Conservation (phyloP, 73 alveolate genomes). For the Symbiodinium natans region DNA sequence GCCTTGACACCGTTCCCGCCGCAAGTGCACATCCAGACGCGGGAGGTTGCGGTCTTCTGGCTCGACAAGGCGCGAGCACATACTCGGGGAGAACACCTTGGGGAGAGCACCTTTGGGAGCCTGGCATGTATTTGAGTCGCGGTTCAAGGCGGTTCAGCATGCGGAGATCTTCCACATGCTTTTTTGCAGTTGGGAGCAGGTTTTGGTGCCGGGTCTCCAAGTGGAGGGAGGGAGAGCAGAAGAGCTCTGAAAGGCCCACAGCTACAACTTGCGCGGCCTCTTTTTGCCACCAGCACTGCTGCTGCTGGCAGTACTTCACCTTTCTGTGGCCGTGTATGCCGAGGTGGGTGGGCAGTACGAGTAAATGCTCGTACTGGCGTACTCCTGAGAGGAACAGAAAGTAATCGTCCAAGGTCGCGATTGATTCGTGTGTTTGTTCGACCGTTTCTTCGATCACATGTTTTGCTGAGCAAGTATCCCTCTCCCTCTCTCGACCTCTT, state of each 20-base stretch:
- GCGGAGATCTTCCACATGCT: too few relatives aligned
- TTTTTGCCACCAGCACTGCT: background rate
- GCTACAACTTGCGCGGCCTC: slow-evolving; percentile 63
- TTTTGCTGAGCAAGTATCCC: too few relatives aligned
- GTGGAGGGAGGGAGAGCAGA: too few relatives aligned
- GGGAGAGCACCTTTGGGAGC: too few relatives aligned
- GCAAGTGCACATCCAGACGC: slow-evolving; percentile 45
- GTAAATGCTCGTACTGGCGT: too few relatives aligned
- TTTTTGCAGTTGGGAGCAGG: too few relatives aligned
- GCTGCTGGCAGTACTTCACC: slow-evolving; percentile 22
- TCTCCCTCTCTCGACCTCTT: too few relatives aligned
- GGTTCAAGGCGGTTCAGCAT: too few relatives aligned
- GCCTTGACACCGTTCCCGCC: slow-evolving; percentile 83
- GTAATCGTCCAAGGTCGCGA: background rate
- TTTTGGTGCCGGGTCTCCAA: background rate
- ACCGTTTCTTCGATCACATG: background rate
- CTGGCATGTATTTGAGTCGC: too few relatives aligned
- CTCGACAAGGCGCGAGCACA: slow-evolving; percentile 88
- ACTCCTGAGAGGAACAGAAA: background rate
- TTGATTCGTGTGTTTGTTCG: background rate
- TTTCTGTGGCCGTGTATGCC: slow-evolving; percentile 13
- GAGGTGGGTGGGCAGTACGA: slow-evolving; percentile 37
- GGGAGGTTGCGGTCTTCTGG: slow-evolving; percentile 42
- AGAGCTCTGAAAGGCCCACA: too few relatives aligned
- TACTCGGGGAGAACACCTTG: too few relatives aligned